Evolutionary conservation across 495 filamentous ascomycete species (phyloP).

Genomic region (Extremus antarcticus): DNA sequence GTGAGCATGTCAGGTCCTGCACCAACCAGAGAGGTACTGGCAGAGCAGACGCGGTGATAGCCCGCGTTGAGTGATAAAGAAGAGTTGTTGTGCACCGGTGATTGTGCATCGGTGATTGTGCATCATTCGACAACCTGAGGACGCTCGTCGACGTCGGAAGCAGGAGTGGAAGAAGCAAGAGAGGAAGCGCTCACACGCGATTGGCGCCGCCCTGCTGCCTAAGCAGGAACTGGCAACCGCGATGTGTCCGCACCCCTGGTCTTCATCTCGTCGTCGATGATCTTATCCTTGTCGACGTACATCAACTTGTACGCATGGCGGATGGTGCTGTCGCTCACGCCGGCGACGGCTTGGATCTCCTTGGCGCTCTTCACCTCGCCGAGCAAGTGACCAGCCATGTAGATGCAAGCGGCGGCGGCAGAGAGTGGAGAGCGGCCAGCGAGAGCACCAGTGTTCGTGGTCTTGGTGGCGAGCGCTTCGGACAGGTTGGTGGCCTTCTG

Average conservation of each 20-base stretch:
- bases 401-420: slow-evolving; percentile 89
- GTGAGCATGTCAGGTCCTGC: too few species aligned
- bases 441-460: slow-evolving; percentile 60
- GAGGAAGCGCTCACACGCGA: neutral
- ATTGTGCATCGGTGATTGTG: too few species aligned
- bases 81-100: too few species aligned
- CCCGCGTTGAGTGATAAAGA: too few species aligned
- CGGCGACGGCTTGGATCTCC: slow-evolving; percentile 68
- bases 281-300: slow-evolving; percentile 55
- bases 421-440: slow-evolving; percentile 92
- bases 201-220: neutral
- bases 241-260: slow-evolving; percentile 8
- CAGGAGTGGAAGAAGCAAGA: neutral
- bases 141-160: neutral
- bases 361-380: slow-evolving; percentile 67
- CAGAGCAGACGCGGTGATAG: too few species aligned
- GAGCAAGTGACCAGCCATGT: slow-evolving; percentile 80
- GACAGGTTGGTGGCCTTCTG: slow-evolving; percentile 61
- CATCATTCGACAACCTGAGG: too few species aligned
- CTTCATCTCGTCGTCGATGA: slow-evolving; percentile 53
- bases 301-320: slow-evolving; percentile 87
- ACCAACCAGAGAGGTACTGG: too few species aligned
- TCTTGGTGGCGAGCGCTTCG: slow-evolving; percentile 59
- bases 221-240: slow-evolving; percentile 9
- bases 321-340: slow-evolving; percentile 92